Evolutionary conservation across 495 filamentous ascomycete species (phyloP).

Genomic region (Entonaema liquescens): DNA sequence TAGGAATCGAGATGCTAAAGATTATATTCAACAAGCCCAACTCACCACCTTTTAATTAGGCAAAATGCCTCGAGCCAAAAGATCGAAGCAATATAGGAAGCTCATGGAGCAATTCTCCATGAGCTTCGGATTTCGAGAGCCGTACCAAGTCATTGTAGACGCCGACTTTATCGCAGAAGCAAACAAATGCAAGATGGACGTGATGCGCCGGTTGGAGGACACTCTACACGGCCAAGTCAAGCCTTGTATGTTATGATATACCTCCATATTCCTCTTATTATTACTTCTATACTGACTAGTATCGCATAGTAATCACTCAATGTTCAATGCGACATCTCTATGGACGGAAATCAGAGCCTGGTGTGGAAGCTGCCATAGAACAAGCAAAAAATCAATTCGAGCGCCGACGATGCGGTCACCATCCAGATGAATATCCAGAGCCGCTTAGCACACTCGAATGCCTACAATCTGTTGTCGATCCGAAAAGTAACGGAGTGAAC

Average conservation of each 20-base stretch:
- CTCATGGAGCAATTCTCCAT: conserved; percentile 91
- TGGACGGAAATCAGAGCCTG: conserved; percentile 60
- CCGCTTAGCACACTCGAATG: conserved; percentile 82
- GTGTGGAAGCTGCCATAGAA: conserved; percentile 67
- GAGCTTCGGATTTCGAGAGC: conserved; percentile 85
- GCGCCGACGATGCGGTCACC: conserved; percentile 87
- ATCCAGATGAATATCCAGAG: conserved; percentile 72
- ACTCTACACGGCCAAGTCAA: conserved; percentile 85
- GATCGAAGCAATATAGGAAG: conserved; percentile 95
- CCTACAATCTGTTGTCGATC: conserved; percentile 78
- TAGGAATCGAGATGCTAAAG: conserved; percentile 2
- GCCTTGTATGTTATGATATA: conserved; percentile 70
- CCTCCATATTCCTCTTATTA: neutral
- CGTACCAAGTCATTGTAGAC: conserved; percentile 93
- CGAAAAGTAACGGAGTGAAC: conserved; percentile 74
- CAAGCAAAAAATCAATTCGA: conserved; percentile 75
- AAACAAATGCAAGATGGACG: conserved; percentile 80
- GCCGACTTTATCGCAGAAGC: conserved; percentile 80
- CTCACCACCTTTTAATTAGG: conserved; percentile 10
- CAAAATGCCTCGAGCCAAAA: conserved; percentile 82
- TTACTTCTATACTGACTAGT: conserved; percentile 14
- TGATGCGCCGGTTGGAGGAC: conserved; percentile 73
- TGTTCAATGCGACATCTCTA: conserved; percentile 77
- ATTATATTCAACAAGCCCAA: conserved; percentile 7
- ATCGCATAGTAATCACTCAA: conserved; percentile 54